Percentiles rank a stretch among this genome's conserved stretches.
Evolutionary conservation across 768 basidiomycete species (phyloP).

Genomic region (Naganishia kalamii): DNA sequence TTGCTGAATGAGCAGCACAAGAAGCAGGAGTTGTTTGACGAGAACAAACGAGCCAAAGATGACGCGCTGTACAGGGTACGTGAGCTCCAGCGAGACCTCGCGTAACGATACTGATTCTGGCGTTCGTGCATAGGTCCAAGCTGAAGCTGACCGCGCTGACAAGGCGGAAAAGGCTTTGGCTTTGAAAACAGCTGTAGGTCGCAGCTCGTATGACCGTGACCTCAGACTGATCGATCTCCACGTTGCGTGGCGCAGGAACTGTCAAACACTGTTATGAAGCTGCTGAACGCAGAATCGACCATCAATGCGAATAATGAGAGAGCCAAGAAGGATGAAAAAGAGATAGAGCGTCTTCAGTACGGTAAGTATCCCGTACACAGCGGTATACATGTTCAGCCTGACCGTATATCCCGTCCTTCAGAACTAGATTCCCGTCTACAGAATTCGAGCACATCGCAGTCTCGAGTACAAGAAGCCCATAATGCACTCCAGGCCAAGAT

Average conservation of each 20-base stretch:
- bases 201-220: background rate
- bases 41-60: slow-evolving; percentile 27
- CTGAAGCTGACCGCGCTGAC: slow-evolving; percentile 34
- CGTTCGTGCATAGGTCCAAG: slow-evolving; percentile 27
- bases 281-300: slow-evolving; percentile 41
- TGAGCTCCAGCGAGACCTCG: background rate
- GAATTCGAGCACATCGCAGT: slow-evolving; percentile 14
- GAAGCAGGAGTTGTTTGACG: slow-evolving; percentile 32
- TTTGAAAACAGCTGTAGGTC: slow-evolving; percentile 26
- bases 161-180: slow-evolving; percentile 30
- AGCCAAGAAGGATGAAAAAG: slow-evolving; percentile 36
- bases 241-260: slow-evolving; percentile 33
- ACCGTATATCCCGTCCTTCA: background rate
- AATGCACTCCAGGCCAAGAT: slow-evolving; percentile 26
- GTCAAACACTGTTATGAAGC: slow-evolving; percentile 28
- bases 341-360: slow-evolving; percentile 36
- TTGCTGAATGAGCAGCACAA: slow-evolving; percentile 40
- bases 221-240: background rate
- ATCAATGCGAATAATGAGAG: slow-evolving; percentile 29
- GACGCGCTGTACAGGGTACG: slow-evolving; percentile 37
- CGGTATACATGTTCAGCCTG: background rate
- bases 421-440: slow-evolving; percentile 24
- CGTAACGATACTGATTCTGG: background rate
- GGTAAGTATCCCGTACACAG: slow-evolving; percentile 22
- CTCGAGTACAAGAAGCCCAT: slow-evolving; percentile 25